These are phyloP conservation scores for Pichia heedii DNA, from an alignment of 805 yeast genomes.

Conservation along the genomic window DNA sequence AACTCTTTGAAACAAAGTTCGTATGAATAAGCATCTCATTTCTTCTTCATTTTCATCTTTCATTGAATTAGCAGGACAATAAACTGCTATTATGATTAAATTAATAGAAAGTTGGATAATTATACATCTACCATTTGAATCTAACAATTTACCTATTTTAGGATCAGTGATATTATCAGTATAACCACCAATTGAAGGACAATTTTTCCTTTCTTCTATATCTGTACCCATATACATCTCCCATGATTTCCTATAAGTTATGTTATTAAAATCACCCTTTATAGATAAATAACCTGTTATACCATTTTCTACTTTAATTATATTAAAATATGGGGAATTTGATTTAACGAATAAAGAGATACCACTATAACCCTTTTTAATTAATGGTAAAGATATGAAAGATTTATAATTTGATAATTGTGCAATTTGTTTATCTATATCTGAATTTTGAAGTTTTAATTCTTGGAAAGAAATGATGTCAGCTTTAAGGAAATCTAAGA, in stretches of 20 bases:
- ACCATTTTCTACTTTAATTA: slow-evolving; percentile 82
- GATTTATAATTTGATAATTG: slow-evolving; percentile 49
- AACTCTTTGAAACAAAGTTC: slow-evolving; percentile 52
- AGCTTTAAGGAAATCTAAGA: slow-evolving; percentile 49
- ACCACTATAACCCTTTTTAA: slow-evolving; percentile 82
- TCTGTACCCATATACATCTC: slow-evolving; percentile 3
- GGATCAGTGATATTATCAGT: slow-evolving; percentile 32
- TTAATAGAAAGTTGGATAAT: slow-evolving; percentile 62
- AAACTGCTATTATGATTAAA: slow-evolving; percentile 54
- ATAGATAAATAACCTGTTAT: slow-evolving; percentile 54
- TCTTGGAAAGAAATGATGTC: slow-evolving; percentile 88
- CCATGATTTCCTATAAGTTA: slow-evolving; percentile 22
- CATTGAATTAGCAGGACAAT: slow-evolving; percentile 89
- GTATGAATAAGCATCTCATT: slow-evolving; percentile 50
- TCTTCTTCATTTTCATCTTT: slow-evolving; percentile 57
- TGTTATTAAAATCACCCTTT: slow-evolving; percentile 7
- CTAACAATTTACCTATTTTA: slow-evolving; percentile 35
- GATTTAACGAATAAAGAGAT: slow-evolving; percentile 73
- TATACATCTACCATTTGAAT: slow-evolving; percentile 78
- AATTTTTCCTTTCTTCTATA: not conserved
- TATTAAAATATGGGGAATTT: slow-evolving; percentile 36
- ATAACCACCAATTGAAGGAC: slow-evolving; percentile 63
- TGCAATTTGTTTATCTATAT: slow-evolving; percentile 29
- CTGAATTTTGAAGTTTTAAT: slow-evolving; percentile 53
- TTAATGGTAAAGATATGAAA: slow-evolving; percentile 59